Conservation (phyloP, 768 basidiomycete species). For the Leucosporidium creatinivorum region DNA sequence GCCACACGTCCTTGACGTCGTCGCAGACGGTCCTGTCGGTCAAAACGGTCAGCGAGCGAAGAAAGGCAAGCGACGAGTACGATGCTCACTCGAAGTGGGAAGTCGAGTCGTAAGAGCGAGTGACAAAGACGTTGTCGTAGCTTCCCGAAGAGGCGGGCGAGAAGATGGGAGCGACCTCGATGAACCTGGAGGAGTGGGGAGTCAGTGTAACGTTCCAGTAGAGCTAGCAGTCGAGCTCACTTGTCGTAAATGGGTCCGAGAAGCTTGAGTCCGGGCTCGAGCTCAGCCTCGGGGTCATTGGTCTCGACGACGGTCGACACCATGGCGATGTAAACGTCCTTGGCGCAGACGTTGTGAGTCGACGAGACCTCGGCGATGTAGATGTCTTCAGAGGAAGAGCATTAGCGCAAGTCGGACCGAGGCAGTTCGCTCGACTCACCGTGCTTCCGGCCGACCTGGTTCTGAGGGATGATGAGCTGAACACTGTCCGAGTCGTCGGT, state of each 20-base stretch:
- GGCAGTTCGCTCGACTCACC: conserved; percentile 51
- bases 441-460: conserved; percentile 86
- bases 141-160: conserved; percentile 74
- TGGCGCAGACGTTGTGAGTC: conserved; percentile 94
- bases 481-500: conserved; percentile 91
- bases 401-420: conserved; percentile 13
- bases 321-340: conserved; percentile 91
- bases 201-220: background rate
- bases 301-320: conserved; percentile 99
- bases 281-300: conserved; percentile 79
- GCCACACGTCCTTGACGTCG: conserved; percentile 94
- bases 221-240: conserved; percentile 47
- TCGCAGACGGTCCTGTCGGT: conserved; percentile 59
- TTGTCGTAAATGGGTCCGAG: conserved; percentile 90
- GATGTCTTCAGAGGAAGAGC: conserved; percentile 59
- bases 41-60: background rate
- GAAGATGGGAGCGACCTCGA: conserved; percentile 79
- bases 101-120: conserved; percentile 95
- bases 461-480: conserved; percentile 98
- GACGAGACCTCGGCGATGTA: conserved; percentile 97
- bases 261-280: conserved; percentile 81
- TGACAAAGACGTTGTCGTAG: conserved; percentile 89
- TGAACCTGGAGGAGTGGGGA: conserved; percentile 55
- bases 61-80: background rate
- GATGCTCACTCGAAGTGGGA: conserved; percentile 85